Percentiles rank a stretch among this genome's conserved stretches.
These are phyloP conservation scores for Primulina eburnea DNA, from an alignment of 257 asterid species.

Conservation along the genomic window DNA sequence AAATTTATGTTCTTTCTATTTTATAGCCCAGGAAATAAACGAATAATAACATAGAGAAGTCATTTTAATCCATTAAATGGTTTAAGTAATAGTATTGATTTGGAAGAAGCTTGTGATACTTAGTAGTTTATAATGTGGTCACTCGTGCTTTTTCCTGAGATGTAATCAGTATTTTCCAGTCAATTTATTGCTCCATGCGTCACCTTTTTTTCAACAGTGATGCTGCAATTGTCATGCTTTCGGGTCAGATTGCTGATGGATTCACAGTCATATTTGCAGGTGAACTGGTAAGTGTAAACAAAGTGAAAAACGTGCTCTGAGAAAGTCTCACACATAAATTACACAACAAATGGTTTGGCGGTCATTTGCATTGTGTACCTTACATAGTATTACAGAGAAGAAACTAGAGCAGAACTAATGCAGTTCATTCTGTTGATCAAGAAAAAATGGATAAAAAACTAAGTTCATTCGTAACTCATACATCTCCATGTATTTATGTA, in stretches of 20 bases:
- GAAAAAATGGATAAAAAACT: no score
- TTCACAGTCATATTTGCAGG: slow-evolving; percentile 77
- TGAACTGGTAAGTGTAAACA: slow-evolving; percentile 61
- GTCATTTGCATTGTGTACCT: background rate
- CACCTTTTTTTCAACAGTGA: slow-evolving; percentile 47
- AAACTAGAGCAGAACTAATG: no score
- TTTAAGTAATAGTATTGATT: background rate
- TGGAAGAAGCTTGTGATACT: background rate
- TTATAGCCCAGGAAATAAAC: background rate
- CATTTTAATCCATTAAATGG: background rate
- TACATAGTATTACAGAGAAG: background rate
- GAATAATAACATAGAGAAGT: background rate
- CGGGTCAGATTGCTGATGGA: slow-evolving; percentile 96
- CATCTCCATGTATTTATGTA: no score
- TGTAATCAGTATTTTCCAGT: background rate
- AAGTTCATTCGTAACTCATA: no score
- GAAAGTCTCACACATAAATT: background rate
- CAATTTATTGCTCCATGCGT: slow-evolving; percentile 19
- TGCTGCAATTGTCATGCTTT: slow-evolving; percentile 89
- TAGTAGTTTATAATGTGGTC: background rate
- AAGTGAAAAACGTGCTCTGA: slow-evolving; percentile 6
- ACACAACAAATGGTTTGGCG: background rate
- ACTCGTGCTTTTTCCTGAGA: slow-evolving; percentile 2
- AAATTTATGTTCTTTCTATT: background rate
- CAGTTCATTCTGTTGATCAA: no score